Percentiles rank a stretch among this genome's conserved stretches.
These are phyloP conservation scores for Saccharomyces hybrid DNA, from an alignment of 1,139 yeast species.

Conservation along the genomic window DNA sequence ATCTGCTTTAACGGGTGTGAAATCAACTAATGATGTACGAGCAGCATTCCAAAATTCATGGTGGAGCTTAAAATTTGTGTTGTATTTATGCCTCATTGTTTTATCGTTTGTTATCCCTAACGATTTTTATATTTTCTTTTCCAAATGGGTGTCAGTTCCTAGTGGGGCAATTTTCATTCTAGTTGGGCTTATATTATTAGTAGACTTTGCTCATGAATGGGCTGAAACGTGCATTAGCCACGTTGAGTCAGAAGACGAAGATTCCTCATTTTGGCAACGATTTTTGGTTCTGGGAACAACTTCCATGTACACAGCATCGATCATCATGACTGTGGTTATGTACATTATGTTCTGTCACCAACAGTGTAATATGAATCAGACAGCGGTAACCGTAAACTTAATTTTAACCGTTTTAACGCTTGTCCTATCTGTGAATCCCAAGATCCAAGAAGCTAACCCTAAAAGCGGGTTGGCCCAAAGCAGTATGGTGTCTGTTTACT, in stretches of 20 bases:
- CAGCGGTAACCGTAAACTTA: conserved; percentile 74
- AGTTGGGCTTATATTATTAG: conserved; percentile 81
- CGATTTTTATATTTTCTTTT: conserved; percentile 78
- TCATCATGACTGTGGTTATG: conserved; percentile 70
- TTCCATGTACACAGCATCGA: conserved; percentile 68
- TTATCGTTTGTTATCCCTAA: conserved; percentile 79
- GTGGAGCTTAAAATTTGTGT: conserved; percentile 72
- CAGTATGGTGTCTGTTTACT: conserved; percentile 90
- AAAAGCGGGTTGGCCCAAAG: conserved; percentile 95
- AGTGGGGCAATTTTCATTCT: conserved; percentile 80
- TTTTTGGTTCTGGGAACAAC: conserved; percentile 80
- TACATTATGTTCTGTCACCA: conserved; percentile 71
- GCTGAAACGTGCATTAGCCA: conserved; percentile 92
- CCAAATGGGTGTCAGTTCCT: conserved; percentile 78
- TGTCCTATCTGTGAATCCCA: conserved; percentile 66
- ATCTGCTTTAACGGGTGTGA: conserved; percentile 58
- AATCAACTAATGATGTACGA: conserved; percentile 71
- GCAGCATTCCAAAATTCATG: conserved; percentile 81
- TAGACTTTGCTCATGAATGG: conserved; percentile 98
- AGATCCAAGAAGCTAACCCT: conserved; percentile 85
- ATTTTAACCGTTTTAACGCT: conserved; percentile 59
- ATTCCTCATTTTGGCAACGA: conserved; percentile 63
- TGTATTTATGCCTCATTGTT: conserved; percentile 52
- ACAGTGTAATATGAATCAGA: conserved; percentile 88
- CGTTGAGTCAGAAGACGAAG: conserved; percentile 79